Conservation (phyloP, 352 stramenopile genomes). For the Phytophthora palmivora region DNA sequence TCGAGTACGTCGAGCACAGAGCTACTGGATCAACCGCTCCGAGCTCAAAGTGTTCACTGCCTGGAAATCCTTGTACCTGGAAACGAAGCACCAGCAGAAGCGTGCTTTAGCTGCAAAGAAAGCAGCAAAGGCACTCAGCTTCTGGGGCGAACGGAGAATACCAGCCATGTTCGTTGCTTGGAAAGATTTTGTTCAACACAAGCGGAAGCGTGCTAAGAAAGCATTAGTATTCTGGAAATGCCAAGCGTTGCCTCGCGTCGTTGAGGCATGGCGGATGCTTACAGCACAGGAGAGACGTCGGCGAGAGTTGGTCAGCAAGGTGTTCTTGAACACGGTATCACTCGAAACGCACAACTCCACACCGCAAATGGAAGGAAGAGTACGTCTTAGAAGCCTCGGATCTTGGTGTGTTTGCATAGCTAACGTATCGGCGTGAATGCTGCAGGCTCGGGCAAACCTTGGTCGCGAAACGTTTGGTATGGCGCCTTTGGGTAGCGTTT, state of each 20-base stretch:
- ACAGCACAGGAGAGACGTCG: constrained; percentile 36
- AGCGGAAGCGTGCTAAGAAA: constrained; percentile 57
- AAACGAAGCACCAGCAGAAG: constrained; percentile 30
- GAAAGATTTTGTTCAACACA: constrained; percentile 45
- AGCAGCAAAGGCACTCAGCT: constrained; percentile 60
- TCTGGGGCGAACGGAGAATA: constrained; percentile 69
- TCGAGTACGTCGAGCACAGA: constrained; percentile 53
- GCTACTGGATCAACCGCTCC: constrained; percentile 66
- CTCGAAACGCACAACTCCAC: constrained; percentile 81
- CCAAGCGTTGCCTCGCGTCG: constrained; percentile 62
- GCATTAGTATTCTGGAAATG: constrained; percentile 75
- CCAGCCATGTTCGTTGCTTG: constrained; percentile 55
- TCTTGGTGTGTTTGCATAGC: neutral
- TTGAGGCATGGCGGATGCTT: constrained; percentile 57
- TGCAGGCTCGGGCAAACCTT: constrained; percentile 55
- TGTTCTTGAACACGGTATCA: constrained; percentile 70
- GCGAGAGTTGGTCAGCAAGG: constrained; percentile 47
- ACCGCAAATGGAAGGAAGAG: constrained; percentile 49
- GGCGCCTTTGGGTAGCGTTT: constrained; percentile 62
- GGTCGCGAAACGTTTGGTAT: constrained; percentile 50
- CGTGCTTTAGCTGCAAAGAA: constrained; percentile 32
- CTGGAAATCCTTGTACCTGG: constrained; percentile 49
- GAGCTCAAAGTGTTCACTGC: constrained; percentile 59
- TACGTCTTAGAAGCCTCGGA: constrained; percentile 18
- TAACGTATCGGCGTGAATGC: constrained; percentile 7